Evolutionary conservation across 768 basidiomycete species (phyloP).

Genomic region (Amanita jacksonii): DNA sequence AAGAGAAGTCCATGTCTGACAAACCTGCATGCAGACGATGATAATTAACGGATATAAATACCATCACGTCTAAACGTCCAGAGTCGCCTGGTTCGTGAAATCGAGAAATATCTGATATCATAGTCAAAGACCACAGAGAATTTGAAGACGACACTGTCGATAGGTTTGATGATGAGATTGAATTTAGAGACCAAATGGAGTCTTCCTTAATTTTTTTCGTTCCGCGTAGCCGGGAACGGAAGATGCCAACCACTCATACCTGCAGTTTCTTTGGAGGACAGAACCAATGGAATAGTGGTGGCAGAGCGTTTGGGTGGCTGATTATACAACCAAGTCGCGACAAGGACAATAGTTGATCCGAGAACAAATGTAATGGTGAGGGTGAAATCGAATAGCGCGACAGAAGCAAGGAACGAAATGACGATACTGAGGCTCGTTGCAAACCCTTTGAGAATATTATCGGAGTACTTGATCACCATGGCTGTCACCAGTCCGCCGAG

Average conservation of each 20-base stretch:
- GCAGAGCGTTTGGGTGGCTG: constrained; percentile 35
- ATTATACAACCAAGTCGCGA: constrained; percentile 90
- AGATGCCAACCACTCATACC: constrained; percentile 6
- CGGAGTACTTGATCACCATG: constrained; percentile 89
- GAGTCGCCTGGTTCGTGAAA: constrained; percentile 17
- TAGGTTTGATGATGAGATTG: constrained; percentile 12
- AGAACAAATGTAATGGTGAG: constrained; percentile 82
- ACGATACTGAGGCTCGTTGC: constrained; percentile 93
- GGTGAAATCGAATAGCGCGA: constrained; percentile 82
- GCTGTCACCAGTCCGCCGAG: constrained; percentile 90
- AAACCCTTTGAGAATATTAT: constrained; percentile 90
- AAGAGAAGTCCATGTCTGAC: not conserved
- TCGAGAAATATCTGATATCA: constrained; percentile 14
- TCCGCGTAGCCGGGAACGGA: constrained; percentile 11
- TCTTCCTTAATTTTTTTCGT: constrained; percentile 18
- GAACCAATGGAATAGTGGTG: not conserved
- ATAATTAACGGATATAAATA: constrained; percentile 2
- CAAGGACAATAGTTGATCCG: constrained; percentile 75
- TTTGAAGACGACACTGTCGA: constrained; percentile 23
- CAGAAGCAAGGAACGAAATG: constrained; percentile 87
- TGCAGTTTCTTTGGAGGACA: constrained; percentile 3
- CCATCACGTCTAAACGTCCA: not conserved
- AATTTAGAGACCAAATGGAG: constrained; percentile 7
- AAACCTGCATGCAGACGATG: not conserved
- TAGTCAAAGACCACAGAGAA: constrained; percentile 21